Percentiles rank a stretch among this genome's conserved stretches.
Conservation (phyloP, 2,329 filamentous ascomycete genomes). For the Xylariales sp. region DNA sequence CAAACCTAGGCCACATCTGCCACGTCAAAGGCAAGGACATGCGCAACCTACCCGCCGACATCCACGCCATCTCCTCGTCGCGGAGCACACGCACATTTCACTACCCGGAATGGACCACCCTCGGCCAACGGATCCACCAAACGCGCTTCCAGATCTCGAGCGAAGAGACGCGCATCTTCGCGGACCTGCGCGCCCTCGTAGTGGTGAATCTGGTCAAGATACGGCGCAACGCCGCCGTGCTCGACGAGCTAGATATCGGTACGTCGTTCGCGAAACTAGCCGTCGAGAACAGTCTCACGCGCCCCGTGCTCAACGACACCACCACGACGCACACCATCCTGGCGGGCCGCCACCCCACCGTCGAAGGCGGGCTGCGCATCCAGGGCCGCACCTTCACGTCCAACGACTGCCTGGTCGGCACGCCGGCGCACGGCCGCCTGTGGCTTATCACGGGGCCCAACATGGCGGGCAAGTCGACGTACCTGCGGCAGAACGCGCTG, state of each 20-base stretch:
- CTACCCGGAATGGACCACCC: slow-evolving; percentile 73
- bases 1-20: slow-evolving; percentile 82
- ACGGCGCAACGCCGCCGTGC: slow-evolving; percentile 80
- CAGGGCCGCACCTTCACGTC: slow-evolving; percentile 77
- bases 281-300: slow-evolving; percentile 64
- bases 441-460: slow-evolving; percentile 80
- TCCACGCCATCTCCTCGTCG: slow-evolving; percentile 66
- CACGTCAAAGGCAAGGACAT: slow-evolving; percentile 82
- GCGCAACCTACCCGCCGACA: slow-evolving; percentile 28
- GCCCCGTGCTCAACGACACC: slow-evolving; percentile 55
- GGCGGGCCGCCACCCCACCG: slow-evolving; percentile 86
- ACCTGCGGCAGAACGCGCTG: slow-evolving; percentile 89
- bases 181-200: slow-evolving; percentile 67
- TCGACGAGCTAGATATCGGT: slow-evolving; percentile 89
- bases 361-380: slow-evolving; percentile 74
- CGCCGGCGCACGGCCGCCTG: slow-evolving; percentile 56
- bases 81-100: slow-evolving; percentile 84
- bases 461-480: slow-evolving; percentile 97
- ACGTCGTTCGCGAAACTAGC: slow-evolving; percentile 82
- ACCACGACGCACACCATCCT: slow-evolving; percentile 68
- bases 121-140: slow-evolving; percentile 77
- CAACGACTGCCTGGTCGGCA: slow-evolving; percentile 83
- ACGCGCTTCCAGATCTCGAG: slow-evolving; percentile 70
- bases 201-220: slow-evolving; percentile 79
- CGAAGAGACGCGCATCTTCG: slow-evolving; percentile 81